Conservation (phyloP, 495 filamentous ascomycete species). For the Apiosordaria backusii region DNA sequence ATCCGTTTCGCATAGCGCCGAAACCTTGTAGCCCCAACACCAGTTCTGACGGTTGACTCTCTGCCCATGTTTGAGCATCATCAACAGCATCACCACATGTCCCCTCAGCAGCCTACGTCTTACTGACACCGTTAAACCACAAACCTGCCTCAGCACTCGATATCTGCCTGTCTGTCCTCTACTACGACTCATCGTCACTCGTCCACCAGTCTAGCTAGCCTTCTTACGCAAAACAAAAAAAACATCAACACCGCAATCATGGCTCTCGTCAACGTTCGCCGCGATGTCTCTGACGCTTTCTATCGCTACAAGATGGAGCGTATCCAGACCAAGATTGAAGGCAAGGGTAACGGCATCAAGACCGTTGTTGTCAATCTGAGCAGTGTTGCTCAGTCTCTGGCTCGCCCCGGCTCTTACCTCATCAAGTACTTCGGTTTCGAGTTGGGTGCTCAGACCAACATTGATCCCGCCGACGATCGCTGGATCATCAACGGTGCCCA, state of each 20-base stretch:
- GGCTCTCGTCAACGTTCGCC: constrained; percentile 87
- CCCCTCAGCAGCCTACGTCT: constrained; percentile 29
- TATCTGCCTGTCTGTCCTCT: constrained; percentile 17
- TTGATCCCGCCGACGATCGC: constrained; percentile 92
- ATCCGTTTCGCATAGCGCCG: constrained; percentile 84
- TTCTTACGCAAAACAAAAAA: constrained; percentile 22
- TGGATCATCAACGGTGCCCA: constrained; percentile 99
- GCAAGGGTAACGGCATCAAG: constrained; percentile 98
- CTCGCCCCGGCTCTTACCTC: constrained; percentile 86
- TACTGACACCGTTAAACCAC: constrained; percentile 38
- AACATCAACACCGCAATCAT: constrained; percentile 44
- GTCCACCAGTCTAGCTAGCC: constrained; percentile 13
- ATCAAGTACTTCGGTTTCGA: constrained; percentile 99
- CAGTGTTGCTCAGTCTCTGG: constrained; percentile 89
- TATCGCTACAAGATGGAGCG: constrained; percentile 99
- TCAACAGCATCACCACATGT: constrained; percentile 35
- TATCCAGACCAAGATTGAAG: constrained; percentile 97
- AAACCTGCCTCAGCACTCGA: background rate
- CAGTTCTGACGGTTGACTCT: constrained; percentile 82
- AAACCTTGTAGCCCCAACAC: constrained; percentile 83
- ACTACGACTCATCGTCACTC: constrained; percentile 12
- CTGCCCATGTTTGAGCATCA: constrained; percentile 49
- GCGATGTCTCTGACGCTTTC: constrained; percentile 97
- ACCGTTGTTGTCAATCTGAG: constrained; percentile 95
- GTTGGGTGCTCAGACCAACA: constrained; percentile 96